Evolutionary conservation across 2,329 filamentous ascomycete genomes (phyloP).

Genomic region (Diaporthe australafricana): DNA sequence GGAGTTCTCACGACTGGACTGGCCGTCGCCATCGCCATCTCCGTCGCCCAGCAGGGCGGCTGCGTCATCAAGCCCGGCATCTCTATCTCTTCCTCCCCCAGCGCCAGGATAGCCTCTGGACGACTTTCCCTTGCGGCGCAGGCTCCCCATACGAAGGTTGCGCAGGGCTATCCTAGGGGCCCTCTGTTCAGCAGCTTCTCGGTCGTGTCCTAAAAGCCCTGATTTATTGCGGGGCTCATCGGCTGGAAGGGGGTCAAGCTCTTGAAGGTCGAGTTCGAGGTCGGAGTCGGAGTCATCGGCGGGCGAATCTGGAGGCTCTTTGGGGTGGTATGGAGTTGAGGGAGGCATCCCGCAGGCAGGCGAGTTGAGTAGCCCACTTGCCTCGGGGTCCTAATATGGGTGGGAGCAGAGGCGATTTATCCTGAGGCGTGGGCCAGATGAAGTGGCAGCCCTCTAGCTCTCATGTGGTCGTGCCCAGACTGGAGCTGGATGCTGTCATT

Average conservation of each 20-base stretch:
- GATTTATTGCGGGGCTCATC: constrained; percentile 44
- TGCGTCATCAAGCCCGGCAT: constrained; percentile 73
- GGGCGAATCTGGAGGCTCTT: constrained; percentile 73
- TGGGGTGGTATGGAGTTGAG: constrained; percentile 61
- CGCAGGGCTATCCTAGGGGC: constrained; percentile 76
- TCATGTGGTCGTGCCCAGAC: constrained; percentile 36
- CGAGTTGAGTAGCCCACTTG: constrained; percentile 32
- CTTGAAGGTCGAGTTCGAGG: constrained; percentile 80
- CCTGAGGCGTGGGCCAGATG: constrained; percentile 32
- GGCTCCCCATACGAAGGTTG: constrained; percentile 74
- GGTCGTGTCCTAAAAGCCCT: constrained; percentile 61
- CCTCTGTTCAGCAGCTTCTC: constrained; percentile 57
- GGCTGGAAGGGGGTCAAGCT: constrained; percentile 74
- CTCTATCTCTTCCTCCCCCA: constrained; percentile 64
- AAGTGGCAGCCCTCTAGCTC: constrained; percentile 33
- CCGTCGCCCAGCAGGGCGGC: constrained; percentile 68
- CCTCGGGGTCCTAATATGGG: constrained; percentile 26
- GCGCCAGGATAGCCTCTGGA: constrained; percentile 70
- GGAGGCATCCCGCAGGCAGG: constrained; percentile 65
- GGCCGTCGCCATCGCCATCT: constrained; percentile 57
- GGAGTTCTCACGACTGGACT: constrained; percentile 56
- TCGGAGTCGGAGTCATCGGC: constrained; percentile 81
- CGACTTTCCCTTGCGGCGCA: constrained; percentile 68
- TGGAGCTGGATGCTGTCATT: constrained; percentile 37
- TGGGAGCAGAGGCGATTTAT: constrained; percentile 28